A percentile compares a stretch with the other conserved stretches of the same genome.
Evolutionary conservation across 2,329 filamentous ascomycete genomes (phyloP).

Genomic region (Pyrenophora teres): DNA sequence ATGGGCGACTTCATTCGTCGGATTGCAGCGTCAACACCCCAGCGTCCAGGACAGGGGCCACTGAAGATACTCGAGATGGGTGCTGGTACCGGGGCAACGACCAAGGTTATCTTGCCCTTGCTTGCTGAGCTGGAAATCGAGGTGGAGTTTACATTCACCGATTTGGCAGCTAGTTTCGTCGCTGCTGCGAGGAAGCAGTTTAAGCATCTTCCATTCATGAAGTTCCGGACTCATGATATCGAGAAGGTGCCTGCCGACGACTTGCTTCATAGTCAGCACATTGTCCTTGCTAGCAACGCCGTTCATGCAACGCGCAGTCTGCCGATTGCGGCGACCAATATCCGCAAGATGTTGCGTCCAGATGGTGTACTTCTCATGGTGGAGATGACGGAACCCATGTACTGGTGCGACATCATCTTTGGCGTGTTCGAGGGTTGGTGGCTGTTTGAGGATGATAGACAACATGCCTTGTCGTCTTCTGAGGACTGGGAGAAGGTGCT

Average conservation of each 20-base stretch:
- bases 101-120: slow-evolving; percentile 32
- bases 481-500: slow-evolving; percentile 14
- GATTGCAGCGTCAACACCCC: background rate
- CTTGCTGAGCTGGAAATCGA: slow-evolving; percentile 33
- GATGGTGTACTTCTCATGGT: slow-evolving; percentile 19
- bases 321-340: slow-evolving; percentile 5
- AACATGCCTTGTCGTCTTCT: slow-evolving; percentile 8
- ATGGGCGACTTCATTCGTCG: slow-evolving; percentile 18
- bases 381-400: slow-evolving; percentile 18
- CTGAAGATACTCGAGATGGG: slow-evolving; percentile 46
- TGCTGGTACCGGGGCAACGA: slow-evolving; percentile 48
- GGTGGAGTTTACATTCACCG: slow-evolving; percentile 50
- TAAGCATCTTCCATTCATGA: slow-evolving; percentile 34
- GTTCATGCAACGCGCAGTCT: slow-evolving; percentile 25
- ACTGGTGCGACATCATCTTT: slow-evolving; percentile 26
- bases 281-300: slow-evolving; percentile 22
- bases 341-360: slow-evolving; percentile 12
- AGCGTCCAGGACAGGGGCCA: background rate
- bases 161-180: slow-evolving; percentile 46
- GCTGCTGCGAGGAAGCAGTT: slow-evolving; percentile 35
- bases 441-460: slow-evolving; percentile 17
- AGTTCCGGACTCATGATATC: slow-evolving; percentile 39
- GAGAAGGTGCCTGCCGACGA: slow-evolving; percentile 31
- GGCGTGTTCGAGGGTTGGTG: slow-evolving; percentile 33
- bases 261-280: slow-evolving; percentile 9